phyloP scores from a whole-genome alignment of 2,329 filamentous ascomycete genomes.

The Emericellopsis cladophorae region DNA sequence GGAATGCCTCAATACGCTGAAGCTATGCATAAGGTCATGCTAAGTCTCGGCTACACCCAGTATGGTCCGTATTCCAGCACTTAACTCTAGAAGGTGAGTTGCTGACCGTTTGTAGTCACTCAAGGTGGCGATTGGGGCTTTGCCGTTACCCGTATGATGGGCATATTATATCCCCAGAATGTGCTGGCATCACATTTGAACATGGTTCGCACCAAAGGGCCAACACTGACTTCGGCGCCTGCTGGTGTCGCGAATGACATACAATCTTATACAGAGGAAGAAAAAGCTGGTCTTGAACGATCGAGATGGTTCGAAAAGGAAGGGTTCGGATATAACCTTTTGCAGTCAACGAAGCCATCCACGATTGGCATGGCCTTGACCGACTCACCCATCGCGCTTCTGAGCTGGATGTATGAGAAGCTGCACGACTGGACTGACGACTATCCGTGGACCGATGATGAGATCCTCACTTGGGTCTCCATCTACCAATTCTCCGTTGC shows the following conservation, averaged over 20 bases:
- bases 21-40: constrained; percentile 55
- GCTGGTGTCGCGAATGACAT: constrained; percentile 8
- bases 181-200: constrained; percentile 29
- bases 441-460: constrained; percentile 61
- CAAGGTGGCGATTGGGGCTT: constrained; percentile 60
- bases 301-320: constrained; percentile 43
- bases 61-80: constrained; percentile 12
- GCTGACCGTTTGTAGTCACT: constrained; percentile 12
- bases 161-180: constrained; percentile 44
- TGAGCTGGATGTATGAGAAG: constrained; percentile 77
- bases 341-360: constrained; percentile 53
- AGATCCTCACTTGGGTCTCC: constrained; percentile 58
- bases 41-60: constrained; percentile 41
- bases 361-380: constrained; percentile 58
- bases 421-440: constrained; percentile 60
- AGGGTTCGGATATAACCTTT: constrained; percentile 23
- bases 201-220: constrained; percentile 41
- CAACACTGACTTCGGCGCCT: constrained; percentile 37
- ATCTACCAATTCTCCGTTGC: constrained; percentile 58
- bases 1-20: constrained; percentile 29
- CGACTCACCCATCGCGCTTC: constrained; percentile 56
- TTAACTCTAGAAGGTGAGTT: not conserved
- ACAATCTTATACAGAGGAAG: constrained; percentile 32
- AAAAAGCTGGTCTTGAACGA: constrained; percentile 32
- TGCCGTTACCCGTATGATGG: constrained; percentile 47